Conservation (phyloP, 163 green algal genomes). For the Volvox carteri region DNA sequence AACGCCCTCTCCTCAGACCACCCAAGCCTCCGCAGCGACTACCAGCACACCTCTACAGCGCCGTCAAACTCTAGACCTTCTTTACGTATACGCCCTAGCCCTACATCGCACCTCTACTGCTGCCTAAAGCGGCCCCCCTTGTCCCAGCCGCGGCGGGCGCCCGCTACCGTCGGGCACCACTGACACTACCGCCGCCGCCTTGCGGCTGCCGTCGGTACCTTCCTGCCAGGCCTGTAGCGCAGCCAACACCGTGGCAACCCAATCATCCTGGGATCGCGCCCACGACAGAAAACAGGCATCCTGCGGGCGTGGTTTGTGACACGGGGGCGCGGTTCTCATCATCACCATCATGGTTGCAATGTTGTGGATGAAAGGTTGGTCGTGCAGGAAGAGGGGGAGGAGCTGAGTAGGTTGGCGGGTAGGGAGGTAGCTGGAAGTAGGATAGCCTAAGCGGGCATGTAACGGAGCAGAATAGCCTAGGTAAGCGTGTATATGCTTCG, state of each 20-base stretch:
- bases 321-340: too few relatives aligned
- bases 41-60: too few relatives aligned
- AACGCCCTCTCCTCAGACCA: too few relatives aligned
- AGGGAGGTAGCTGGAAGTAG: neutral
- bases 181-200: neutral
- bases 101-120: too few relatives aligned
- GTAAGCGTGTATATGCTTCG: too few relatives aligned
- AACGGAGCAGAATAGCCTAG: too few relatives aligned
- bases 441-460: neutral
- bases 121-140: too few relatives aligned
- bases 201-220: neutral
- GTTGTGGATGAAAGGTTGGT: neutral
- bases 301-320: too few relatives aligned
- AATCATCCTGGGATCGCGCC: conserved; percentile 55
- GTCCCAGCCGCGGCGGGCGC: neutral
- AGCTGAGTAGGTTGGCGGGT: neutral
- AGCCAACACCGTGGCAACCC: conserved; percentile 38
- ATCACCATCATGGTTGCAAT: too few relatives aligned
- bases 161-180: neutral
- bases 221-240: neutral
- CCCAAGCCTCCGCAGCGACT: too few relatives aligned
- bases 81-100: too few relatives aligned
- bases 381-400: neutral
- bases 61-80: too few relatives aligned
- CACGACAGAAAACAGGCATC: conserved; percentile 51